Percentiles rank a stretch among this genome's conserved stretches.
These are phyloP conservation scores for Annulohypoxylon moriforme DNA, from an alignment of 495 filamentous ascomycete species.

Conservation along the genomic window DNA sequence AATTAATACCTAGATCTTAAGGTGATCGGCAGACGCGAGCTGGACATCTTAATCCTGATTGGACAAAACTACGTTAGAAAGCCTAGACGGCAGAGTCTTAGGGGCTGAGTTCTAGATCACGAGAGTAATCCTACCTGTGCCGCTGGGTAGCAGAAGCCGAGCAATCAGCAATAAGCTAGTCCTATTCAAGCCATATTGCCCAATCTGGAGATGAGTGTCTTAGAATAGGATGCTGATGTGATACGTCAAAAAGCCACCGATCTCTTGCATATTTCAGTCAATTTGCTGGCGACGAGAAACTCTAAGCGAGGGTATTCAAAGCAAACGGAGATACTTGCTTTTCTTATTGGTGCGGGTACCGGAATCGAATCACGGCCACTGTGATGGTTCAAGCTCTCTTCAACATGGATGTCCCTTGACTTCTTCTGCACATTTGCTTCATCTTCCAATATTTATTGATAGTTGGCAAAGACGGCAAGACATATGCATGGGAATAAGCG, in stretches of 20 bases:
- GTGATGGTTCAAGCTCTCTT: neutral
- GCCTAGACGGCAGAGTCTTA: neutral
- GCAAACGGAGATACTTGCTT: neutral
- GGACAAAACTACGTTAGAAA: neutral
- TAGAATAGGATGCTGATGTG: slow-evolving; percentile 8
- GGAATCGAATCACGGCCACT: neutral
- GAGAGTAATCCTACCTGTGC: slow-evolving; percentile 21
- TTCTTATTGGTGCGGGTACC: neutral
- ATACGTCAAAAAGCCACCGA: neutral
- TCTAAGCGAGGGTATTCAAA: neutral
- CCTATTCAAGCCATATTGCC: neutral
- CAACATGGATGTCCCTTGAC: no score
- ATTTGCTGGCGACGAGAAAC: neutral
- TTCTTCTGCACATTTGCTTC: no score
- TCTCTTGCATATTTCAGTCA: neutral
- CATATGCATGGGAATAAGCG: slow-evolving; percentile 1
- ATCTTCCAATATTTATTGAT: neutral
- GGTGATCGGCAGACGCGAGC: slow-evolving; percentile 19
- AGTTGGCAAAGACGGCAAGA: neutral
- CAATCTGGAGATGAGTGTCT: neutral
- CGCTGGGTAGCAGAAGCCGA: neutral
- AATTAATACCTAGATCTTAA: slow-evolving; percentile 4
- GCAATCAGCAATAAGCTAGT: slow-evolving; percentile 11
- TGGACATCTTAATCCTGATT: slow-evolving; percentile 4
- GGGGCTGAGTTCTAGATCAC: slow-evolving; percentile 32